A percentile compares a stretch with the other conserved stretches of the same genome.
Conservation (phyloP, 345 rosid genomes). For the Ceriops tagal region DNA sequence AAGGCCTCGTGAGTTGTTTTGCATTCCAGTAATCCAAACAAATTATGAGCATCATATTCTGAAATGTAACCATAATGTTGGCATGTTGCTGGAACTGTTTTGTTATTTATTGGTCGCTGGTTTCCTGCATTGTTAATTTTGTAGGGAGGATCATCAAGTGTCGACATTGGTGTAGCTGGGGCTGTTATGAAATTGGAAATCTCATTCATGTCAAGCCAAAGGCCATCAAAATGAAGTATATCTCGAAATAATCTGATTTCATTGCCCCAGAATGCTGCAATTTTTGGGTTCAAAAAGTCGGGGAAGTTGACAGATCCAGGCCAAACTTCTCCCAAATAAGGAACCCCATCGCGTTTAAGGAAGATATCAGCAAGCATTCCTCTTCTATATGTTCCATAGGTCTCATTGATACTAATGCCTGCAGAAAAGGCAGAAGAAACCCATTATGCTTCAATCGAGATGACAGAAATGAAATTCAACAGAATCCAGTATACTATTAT, state of each 20-base stretch:
- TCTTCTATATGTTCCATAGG: conserved; percentile 51
- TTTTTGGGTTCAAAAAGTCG: conserved; percentile 54
- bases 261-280: conserved; percentile 44
- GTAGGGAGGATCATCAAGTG: conserved; percentile 67
- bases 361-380: conserved; percentile 59
- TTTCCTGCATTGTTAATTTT: conserved; percentile 51
- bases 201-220: conserved; percentile 89
- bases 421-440: not conserved
- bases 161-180: conserved; percentile 34
- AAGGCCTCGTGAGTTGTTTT: conserved; percentile 58
- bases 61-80: conserved; percentile 49
- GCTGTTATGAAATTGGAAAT: conserved; percentile 56
- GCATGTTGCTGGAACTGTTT: conserved; percentile 53
- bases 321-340: conserved; percentile 68
- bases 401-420: conserved; percentile 53
- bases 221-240: conserved; percentile 52
- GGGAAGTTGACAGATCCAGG: conserved; percentile 69
- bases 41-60: conserved; percentile 68
- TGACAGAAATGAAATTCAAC: too few relatives aligned
- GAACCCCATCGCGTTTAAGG: conserved; percentile 51
- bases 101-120: conserved; percentile 29
- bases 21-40: conserved; percentile 60
- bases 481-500: not conserved
- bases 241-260: conserved; percentile 56
- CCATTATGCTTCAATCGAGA: too few relatives aligned